Evolutionary conservation across 352 stramenopile species (phyloP).

Genomic region (Pythium brachiatum): DNA sequence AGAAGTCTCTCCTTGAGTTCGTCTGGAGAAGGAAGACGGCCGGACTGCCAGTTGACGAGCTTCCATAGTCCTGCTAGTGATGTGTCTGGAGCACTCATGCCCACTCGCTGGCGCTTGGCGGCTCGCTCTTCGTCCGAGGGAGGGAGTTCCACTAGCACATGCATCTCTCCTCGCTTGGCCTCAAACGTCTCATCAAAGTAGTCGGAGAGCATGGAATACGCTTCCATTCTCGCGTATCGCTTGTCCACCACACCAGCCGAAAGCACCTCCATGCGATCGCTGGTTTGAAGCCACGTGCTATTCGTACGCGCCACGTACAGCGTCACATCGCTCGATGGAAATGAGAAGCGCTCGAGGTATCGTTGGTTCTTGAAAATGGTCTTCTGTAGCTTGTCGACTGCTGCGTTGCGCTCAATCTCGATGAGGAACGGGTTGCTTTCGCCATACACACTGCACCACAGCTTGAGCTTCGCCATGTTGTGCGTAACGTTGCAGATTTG

Average conservation of each 20-base stretch:
- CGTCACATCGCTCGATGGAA: neutral
- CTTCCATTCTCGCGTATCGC: neutral
- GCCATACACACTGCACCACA: neutral
- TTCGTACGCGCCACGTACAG: neutral
- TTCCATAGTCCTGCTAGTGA: too few relatives aligned
- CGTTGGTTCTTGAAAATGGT: neutral
- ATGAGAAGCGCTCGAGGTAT: neutral
- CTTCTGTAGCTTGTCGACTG: neutral
- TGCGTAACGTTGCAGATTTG: too few relatives aligned
- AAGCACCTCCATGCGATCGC: neutral
- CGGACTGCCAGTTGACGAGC: too few relatives aligned
- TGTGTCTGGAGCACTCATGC: too few relatives aligned
- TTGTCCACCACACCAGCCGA: neutral
- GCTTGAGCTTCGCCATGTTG: neutral
- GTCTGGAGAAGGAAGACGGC: too few relatives aligned
- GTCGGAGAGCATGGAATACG: neutral
- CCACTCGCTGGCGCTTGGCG: neutral
- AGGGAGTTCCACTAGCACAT: neutral
- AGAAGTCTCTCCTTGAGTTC: too few relatives aligned
- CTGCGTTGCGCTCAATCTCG: neutral
- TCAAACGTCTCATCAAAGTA: neutral
- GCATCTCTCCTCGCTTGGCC: neutral
- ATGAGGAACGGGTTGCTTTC: neutral
- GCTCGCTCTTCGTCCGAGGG: neutral
- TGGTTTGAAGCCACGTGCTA: neutral